A percentile compares a stretch with the other conserved stretches of the same genome.
Conservation (phyloP, 2,329 filamentous ascomycete species). For the Corinectria fuckeliana region DNA sequence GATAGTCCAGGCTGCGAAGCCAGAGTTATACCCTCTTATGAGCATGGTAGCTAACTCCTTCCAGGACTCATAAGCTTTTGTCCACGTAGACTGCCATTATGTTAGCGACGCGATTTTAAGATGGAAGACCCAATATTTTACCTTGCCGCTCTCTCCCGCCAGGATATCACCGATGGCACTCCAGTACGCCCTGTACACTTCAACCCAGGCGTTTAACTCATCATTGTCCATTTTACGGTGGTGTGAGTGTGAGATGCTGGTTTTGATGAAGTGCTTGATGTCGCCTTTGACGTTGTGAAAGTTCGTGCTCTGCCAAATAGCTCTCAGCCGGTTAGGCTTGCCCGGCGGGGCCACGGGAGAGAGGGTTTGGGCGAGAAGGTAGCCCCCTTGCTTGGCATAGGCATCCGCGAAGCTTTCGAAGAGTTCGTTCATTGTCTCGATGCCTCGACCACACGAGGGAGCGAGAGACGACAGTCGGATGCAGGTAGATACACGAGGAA, state of each 20-base stretch:
- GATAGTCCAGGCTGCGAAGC: slow-evolving; percentile 89
- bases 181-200: slow-evolving; percentile 86
- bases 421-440: slow-evolving; percentile 69
- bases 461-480: background rate
- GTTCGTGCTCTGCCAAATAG: slow-evolving; percentile 76
- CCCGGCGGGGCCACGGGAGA: slow-evolving; percentile 70
- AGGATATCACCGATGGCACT: slow-evolving; percentile 78
- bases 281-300: slow-evolving; percentile 69
- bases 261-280: slow-evolving; percentile 74
- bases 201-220: slow-evolving; percentile 82
- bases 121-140: slow-evolving; percentile 25
- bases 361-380: slow-evolving; percentile 75
- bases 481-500: background rate
- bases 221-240: slow-evolving; percentile 64
- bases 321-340: slow-evolving; percentile 69
- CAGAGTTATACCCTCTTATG: slow-evolving; percentile 78
- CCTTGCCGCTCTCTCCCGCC: slow-evolving; percentile 52
- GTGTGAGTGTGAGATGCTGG: slow-evolving; percentile 60
- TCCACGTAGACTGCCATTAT: slow-evolving; percentile 65
- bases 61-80: slow-evolving; percentile 87
- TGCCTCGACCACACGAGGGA: slow-evolving; percentile 3
- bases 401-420: slow-evolving; percentile 77
- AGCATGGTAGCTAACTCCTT: slow-evolving; percentile 80
- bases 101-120: slow-evolving; percentile 23
- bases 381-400: slow-evolving; percentile 69